Evolutionary conservation across 768 basidiomycete genomes (phyloP), one percentile per base, ranked within the genome.

Genomic region (Mycena rebaudengoi): DNA sequence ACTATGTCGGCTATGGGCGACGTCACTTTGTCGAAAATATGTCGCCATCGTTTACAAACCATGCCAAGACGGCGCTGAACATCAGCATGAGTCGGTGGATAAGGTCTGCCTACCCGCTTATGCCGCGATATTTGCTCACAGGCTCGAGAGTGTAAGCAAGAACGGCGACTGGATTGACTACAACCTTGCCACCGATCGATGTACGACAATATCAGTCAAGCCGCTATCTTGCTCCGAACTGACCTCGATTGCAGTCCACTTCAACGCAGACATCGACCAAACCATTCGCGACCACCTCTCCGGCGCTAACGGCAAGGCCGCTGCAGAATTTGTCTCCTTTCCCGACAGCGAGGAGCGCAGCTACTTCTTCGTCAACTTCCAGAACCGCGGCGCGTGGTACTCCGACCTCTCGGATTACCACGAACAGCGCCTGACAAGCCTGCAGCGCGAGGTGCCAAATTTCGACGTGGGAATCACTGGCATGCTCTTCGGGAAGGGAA

Each of bases 401-500:
- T 35, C 50, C 8, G 51, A 50, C 41, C 60, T 58, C 21, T 18
- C 48, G 14, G 12, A 50, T 21, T 14, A 40, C 33, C 28, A 25
- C 45, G 35, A 33, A 4, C 12, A 54, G 20, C n/a, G 16, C 5
- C 29, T 54, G 45, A 32, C 4, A 5, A 8, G 5, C 12, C 13
- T 30, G 37, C 35, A 59, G 14, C 13, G 18, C 6, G 44, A 54
- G 20, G 23, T 58, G 5, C 8, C 14, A 1, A 20, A 33, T 23
- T 58, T 62, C n/a, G 65, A 62, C 49, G 29, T n/a, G 2, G 40
- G 21, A 8, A 5, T 66, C 5, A 61, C 37, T 1, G 65, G 65
- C 7, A 56, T 66, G 33, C 29, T 66, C 3, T 66, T 66, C 28
- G 65, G 65, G 13, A 50, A 52, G 26, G 60, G 55, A 10, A 33